A percentile compares a stretch with the other conserved stretches of the same genome.
These are phyloP conservation scores for Anthracocystis walkeri DNA, from an alignment of 1,284 basidiomycete species.

Conservation along the genomic window DNA sequence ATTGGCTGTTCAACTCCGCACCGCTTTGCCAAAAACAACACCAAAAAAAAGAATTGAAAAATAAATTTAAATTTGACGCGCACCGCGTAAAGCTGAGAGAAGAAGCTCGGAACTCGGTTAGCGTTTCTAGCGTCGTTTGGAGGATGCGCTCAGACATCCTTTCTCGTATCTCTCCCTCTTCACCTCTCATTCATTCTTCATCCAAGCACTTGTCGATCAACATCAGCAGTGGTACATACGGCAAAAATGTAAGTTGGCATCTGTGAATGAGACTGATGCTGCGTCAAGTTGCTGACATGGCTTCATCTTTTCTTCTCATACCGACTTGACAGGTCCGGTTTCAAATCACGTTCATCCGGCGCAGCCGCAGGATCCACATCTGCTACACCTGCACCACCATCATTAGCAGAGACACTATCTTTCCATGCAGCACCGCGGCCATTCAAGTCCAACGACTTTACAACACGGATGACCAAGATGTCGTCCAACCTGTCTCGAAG, in stretches of 20 bases:
- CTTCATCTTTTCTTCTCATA: not conserved
- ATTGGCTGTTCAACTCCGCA: constrained; percentile 31
- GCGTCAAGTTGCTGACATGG: not conserved
- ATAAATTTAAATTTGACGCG: not conserved
- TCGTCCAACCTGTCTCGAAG: constrained; percentile 50
- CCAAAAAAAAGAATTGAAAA: not conserved
- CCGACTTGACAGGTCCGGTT: constrained; percentile 5
- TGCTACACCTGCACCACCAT: constrained; percentile 41
- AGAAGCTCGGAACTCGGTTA: constrained; percentile 9
- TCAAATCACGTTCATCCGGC: constrained; percentile 17
- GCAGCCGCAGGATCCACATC: constrained; percentile 19
- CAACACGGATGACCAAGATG: constrained; percentile 37
- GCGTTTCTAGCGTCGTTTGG: not conserved
- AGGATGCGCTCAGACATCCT: constrained; percentile 3
- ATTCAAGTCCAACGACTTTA: constrained; percentile 51
- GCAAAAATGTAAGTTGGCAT: not conserved
- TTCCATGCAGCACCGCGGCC: constrained; percentile 44
- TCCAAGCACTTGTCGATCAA: not conserved
- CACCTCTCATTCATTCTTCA: not conserved
- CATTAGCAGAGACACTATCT: constrained; percentile 46
- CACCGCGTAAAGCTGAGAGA: not conserved
- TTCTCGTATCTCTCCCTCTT: not conserved
- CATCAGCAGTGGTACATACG: not conserved
- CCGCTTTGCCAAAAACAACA: constrained; percentile 3
- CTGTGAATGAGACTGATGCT: no score